Base-by-base conservation (phyloP, 257 asterid genomes). In the Ehretia macrophylla region DNA sequence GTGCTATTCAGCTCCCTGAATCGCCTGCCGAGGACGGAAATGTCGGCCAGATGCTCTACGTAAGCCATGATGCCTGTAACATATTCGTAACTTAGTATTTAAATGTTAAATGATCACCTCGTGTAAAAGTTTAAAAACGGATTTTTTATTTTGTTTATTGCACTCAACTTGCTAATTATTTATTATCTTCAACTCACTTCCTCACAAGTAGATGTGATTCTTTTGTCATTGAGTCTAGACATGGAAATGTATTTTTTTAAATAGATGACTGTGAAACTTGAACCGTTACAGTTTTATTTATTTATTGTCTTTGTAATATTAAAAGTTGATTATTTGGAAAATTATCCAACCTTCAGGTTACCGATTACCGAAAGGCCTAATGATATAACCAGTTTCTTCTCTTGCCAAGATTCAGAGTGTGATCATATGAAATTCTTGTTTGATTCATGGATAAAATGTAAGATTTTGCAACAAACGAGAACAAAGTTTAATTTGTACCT, bases 1-100 rank as follows among this genome's bases (percentile, higher is more conserved):
- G 76, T 72, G 99, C 98, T 32, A 92, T 92, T 70, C 98, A 92
- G 82, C 85, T 92, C 56, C 95, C 96, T 3, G 95, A 86, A 64
- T 75, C 87, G 17, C 99, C 99, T 0, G 99, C 99, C 8, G 99
- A 92, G 76, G 97, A 88, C 63, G 95, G 97, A 58, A 92, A 92
- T 63, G 99, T 88, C 39, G 97, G 99, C 42, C 99, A 92, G 79
- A 72, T 92, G 96, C 94, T 86, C 63, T 81, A 86, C 61, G 97
- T 92, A 81, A 78, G 66, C n/a, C n/a, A n/a, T n/a, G n/a, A n/a
- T n/a, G n/a, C n/a, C 8, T 50, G 17, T 12, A 10, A 61, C 39
- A 46, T 17, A 1, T 10, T 14, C 5, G 55, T 14, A 32, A 14
- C 16, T 32, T 10, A 45, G 38, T n/a, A 60, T 63, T 47, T 17